Evolutionary conservation across 2,329 filamentous ascomycete species (phyloP).

Genomic region (Phyllosticta citrichinensis): DNA sequence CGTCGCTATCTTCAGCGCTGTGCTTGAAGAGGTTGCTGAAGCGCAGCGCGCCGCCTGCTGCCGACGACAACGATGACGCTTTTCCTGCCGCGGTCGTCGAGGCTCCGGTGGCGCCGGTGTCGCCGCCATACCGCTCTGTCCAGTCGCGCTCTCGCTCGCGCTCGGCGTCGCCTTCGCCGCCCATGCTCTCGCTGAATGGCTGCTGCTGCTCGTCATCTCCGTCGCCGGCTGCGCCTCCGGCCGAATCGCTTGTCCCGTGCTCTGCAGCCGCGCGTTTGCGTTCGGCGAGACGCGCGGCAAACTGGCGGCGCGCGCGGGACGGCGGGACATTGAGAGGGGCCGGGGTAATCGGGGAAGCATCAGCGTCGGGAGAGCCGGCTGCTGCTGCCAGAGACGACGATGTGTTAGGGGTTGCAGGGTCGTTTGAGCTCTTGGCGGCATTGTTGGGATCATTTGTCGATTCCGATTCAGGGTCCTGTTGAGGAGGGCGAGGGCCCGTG

Average conservation of each 20-base stretch:
- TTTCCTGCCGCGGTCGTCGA: not conserved
- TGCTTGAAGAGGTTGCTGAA: slow-evolving; percentile 6
- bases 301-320: slow-evolving; percentile 73
- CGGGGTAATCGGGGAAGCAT: slow-evolving; percentile 46
- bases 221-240: not conserved
- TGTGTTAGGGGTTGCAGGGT: slow-evolving; percentile 37
- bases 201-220: not conserved
- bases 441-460: not conserved
- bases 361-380: slow-evolving; percentile 21
- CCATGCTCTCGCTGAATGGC: not conserved
- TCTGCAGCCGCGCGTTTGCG: slow-evolving; percentile 29
- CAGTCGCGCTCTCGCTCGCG: not conserved
- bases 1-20: not conserved
- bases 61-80: not conserved
- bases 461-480: not conserved
- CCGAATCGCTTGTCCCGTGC: not conserved
- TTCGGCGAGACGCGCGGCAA: slow-evolving; percentile 69
- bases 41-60: not conserved
- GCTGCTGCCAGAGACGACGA: slow-evolving; percentile 44
- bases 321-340: slow-evolving; percentile 74
- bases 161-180: not conserved
- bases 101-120: not conserved
- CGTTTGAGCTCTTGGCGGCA: slow-evolving; percentile 22
- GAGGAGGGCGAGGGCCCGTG: not conserved
- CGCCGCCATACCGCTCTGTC: slow-evolving; percentile 1